Base-by-base conservation (phyloP, 139 green algal genomes). In the Chlamydomonas sp. region DNA sequence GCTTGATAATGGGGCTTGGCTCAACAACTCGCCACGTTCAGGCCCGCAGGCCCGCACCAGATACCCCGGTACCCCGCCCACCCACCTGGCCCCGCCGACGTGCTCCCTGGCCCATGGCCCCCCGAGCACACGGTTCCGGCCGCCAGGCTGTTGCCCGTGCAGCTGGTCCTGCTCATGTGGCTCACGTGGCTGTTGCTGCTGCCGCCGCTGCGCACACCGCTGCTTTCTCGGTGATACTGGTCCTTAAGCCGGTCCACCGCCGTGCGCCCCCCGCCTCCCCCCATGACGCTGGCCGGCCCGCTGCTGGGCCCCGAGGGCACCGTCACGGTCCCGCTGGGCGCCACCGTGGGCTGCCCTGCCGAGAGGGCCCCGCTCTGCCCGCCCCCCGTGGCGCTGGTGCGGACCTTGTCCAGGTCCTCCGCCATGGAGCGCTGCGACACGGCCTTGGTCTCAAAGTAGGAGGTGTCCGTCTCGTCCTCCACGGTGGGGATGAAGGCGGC, bases 401-500 rank as follows among this genome's bases (percentile, higher is more conserved):
- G 72, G 31, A 92, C 63, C 58, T 77, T 77, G 57, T 86, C 81
- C 58, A 95, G 87, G 78, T 95, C 92, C 62, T 93, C 90, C 31
- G 87, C 89, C 69, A 95, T 93, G 62, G 87, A 92, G 76, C 89
- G 80, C 63, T 92, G 87, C 17, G 72, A 88, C 66, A 92, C 87
- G 74, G 87, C 85, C 67, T 88, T 88, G 67, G 82, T 68, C 60
- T 90, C 87, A 64, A 98, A 98, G 92, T 97, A 97, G 63, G 88
- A 93, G 14, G 95, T 96, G 92, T 97, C 94, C 4, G 88, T 93
- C 31, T 95, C 93, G 63, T 90, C 85, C 20, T 95, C 92, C 8
- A 94, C 69, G 58, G 77, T 10, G 3, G 96, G 96, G 12, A 98
- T 88, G 88, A 98, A 98, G 7, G 92, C 94, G 8, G 95, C 96